These are phyloP conservation scores for Ustilago curta DNA, from an alignment of 1,284 basidiomycete genomes.

Conservation along the genomic window DNA sequence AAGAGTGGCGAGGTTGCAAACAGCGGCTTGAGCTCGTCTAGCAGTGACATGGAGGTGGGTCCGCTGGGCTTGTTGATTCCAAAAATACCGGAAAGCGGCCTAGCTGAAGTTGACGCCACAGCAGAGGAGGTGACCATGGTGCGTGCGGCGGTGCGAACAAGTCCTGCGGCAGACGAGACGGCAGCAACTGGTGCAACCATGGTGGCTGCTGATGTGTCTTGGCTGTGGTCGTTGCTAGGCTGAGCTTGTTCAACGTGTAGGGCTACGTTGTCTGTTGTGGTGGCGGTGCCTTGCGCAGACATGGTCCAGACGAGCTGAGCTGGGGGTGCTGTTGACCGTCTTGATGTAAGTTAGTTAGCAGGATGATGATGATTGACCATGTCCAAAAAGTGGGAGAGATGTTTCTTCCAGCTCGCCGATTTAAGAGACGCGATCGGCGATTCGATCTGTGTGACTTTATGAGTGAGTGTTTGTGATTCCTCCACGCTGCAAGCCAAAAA, in stretches of 20 bases:
- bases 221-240: not conserved
- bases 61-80: constrained; percentile 87
- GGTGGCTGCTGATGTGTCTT: constrained; percentile 9
- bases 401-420: constrained; percentile 4
- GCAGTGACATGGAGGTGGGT: constrained; percentile 87
- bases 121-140: constrained; percentile 7
- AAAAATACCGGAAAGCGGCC: constrained; percentile 83
- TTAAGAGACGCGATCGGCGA: constrained; percentile 10
- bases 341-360: not conserved
- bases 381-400: constrained; percentile 19
- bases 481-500: constrained; percentile 29
- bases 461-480: constrained; percentile 11
- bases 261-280: constrained; percentile 3
- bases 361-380: not conserved
- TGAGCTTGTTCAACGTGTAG: no score
- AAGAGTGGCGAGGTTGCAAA: constrained; percentile 84
- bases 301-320: constrained; percentile 7
- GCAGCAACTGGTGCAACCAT: constrained; percentile 15
- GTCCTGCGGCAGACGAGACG: constrained; percentile 27
- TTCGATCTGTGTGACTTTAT: constrained; percentile 15
- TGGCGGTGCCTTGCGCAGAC: constrained; percentile 6
- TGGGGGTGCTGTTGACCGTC: not conserved
- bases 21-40: constrained; percentile 87
- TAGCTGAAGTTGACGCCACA: constrained; percentile 57
- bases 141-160: constrained; percentile 29